Conservation (phyloP, 73 alveolate genomes). For the Paramecium caudatum region DNA sequence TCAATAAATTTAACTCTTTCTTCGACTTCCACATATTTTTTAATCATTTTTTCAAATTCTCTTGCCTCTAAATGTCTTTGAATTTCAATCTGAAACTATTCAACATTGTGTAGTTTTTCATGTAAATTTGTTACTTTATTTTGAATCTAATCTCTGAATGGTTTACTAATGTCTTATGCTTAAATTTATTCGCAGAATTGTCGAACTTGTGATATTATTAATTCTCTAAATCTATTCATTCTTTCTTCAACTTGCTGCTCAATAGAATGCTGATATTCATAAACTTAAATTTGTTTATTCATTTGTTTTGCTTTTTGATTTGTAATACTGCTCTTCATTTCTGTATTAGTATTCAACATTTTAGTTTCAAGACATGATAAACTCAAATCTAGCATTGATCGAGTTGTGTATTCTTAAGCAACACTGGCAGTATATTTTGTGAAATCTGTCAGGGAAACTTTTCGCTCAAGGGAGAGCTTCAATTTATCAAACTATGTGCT, state of each 20-base stretch:
- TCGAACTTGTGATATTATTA: conserved; percentile 1
- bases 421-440: neutral
- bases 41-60: neutral
- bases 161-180: conserved; percentile 21
- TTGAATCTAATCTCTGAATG: conserved; percentile 51
- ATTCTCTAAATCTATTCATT: conserved; percentile 12
- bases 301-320: neutral
- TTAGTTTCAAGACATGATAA: neutral
- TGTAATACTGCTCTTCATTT: neutral
- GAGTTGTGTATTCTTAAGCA: conserved; percentile 8
- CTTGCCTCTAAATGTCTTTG: conserved; percentile 46
- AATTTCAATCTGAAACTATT: neutral
- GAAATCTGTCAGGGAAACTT: neutral
- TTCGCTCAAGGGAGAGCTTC: neutral
- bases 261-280: neutral
- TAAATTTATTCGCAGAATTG: conserved; percentile 6
- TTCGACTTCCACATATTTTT: neutral
- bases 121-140: neutral
- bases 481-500: neutral
- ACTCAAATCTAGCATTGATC: conserved; percentile 12
- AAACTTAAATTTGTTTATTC: neutral
- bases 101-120: neutral
- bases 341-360: neutral
- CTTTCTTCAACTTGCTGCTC: conserved; percentile 21
- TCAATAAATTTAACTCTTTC: neutral